Conservation (phyloP, 208 protist species). For the Acanthamoeba rhysodes region DNA sequence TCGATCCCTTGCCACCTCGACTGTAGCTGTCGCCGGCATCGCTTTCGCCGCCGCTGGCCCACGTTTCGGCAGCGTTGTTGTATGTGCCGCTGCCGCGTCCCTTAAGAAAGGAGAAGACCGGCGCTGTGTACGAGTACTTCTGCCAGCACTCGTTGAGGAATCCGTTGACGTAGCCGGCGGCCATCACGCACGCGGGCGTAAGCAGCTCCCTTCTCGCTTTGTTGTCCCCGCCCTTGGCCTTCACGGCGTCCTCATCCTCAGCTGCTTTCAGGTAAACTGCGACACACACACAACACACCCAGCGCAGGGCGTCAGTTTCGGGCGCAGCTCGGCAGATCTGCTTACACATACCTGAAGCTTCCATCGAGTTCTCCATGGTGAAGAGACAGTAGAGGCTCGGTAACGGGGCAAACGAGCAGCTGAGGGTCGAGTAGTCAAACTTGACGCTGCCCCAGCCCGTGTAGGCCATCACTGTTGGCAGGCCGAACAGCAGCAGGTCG, state of each 20-base stretch:
- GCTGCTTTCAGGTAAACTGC: not conserved
- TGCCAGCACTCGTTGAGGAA: slow-evolving; percentile 47
- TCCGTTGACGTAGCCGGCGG: slow-evolving; percentile 33
- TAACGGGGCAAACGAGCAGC: not conserved
- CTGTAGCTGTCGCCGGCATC: too few relatives aligned
- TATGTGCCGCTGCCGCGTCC: not conserved
- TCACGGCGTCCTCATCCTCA: not conserved
- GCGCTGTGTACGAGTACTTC: slow-evolving; percentile 1
- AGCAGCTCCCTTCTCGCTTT: not conserved
- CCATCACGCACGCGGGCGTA: slow-evolving; percentile 51
- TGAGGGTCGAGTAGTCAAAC: slow-evolving; percentile 9
- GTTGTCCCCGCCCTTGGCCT: not conserved
- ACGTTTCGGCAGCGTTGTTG: not conserved
- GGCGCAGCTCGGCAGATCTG: too few relatives aligned
- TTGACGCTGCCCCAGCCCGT: slow-evolving; percentile 8
- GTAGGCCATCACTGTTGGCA: slow-evolving; percentile 10
- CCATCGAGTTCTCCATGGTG: slow-evolving; percentile 4
- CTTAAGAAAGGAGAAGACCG: not conserved
- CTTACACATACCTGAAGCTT: slow-evolving; percentile 4
- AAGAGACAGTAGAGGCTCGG: not conserved
- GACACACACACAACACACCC: too few relatives aligned
- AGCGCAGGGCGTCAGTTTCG: too few relatives aligned
- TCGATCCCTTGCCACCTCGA: too few relatives aligned
- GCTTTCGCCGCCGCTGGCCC: not conserved
- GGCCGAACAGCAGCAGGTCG: slow-evolving; percentile 6